Base-by-base conservation (phyloP, 768 basidiomycete genomes). In the Lentinus brumalis region DNA sequence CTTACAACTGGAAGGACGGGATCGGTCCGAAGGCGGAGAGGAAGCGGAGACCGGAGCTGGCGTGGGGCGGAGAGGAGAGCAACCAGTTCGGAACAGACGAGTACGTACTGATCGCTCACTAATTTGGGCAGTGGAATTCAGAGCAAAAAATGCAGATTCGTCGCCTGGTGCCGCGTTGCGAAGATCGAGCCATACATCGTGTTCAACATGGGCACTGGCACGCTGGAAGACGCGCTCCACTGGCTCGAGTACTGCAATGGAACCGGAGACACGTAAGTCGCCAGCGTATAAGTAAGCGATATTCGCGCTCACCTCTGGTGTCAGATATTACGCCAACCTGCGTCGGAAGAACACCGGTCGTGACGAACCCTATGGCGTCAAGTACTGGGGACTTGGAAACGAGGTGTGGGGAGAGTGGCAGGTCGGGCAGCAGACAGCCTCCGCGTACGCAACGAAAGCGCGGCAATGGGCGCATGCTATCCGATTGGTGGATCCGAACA, bases 221-320 rank as follows among this genome's bases (percentile, higher is more conserved):
- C 83, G 0, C 74, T 84, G 8, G 83, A 85, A 57, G 85, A 86
- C 44, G 85, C 85, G 0, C 71, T 87, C 26, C 79, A 77, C 7
- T 86, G 83, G 85, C 58, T 86, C 15, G 86, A 87, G 61, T 87
- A 86, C 69, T 86, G 85, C 68, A 86, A 86, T 60, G 81, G 83
- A 0, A 76, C 72, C 0, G 74, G 75, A 2, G 71, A 76, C 57
- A 76, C 77, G 68, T 67, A 16, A 50, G 69, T 26, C 40, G 44
- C 29, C 3, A 8, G 14, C 21, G 45, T 12, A 29, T 9, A 46
- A 9, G 6, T 12, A 9, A 40, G 14, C 38, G n/a, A 11, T 53
- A 5, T 44, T 21, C 14, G 5, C 6, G 11, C 51, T 50, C 16
- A 56, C 30, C 18, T 50, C n/a, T 29, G 7, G 44, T 15, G 5